Conservation (phyloP, 257 asterid genomes). For the Gardenia jasminoides region DNA sequence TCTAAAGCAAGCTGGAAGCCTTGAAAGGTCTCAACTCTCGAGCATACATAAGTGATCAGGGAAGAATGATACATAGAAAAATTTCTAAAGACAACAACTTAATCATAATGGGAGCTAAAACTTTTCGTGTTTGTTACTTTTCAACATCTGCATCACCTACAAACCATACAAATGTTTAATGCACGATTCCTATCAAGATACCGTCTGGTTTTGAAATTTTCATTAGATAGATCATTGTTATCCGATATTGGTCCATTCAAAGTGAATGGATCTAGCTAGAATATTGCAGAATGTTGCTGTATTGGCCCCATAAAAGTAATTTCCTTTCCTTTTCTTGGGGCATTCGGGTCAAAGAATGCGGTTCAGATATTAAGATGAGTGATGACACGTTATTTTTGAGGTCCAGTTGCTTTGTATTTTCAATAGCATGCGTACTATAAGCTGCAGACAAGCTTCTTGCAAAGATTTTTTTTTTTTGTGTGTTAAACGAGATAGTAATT, state of each 20-base stretch:
- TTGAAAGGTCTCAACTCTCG: background rate
- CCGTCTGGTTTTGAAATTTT: background rate
- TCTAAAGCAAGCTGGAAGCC: background rate
- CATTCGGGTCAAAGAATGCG: background rate
- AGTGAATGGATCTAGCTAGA: slow-evolving; percentile 8
- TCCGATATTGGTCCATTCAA: background rate
- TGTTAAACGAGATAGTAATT: background rate
- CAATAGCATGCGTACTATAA: background rate
- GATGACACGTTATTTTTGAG: background rate
- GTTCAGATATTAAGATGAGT: background rate
- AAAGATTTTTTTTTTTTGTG: background rate
- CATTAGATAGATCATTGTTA: background rate
- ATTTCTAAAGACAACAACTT: background rate
- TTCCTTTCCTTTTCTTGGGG: slow-evolving; percentile 14
- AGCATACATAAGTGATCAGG: background rate
- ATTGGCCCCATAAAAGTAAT: slow-evolving; percentile 19
- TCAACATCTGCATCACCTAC: background rate
- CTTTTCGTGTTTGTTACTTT: background rate
- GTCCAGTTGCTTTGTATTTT: background rate
- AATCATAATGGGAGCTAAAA: background rate
- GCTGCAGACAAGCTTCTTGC: background rate
- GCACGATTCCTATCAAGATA: background rate
- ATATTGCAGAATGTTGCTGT: slow-evolving; percentile 7
- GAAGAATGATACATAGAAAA: background rate
- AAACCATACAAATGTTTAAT: background rate